These are phyloP conservation scores for Rhododendron griersonianum DNA, from an alignment of 148 eudicot genomes.

Conservation along the genomic window DNA sequence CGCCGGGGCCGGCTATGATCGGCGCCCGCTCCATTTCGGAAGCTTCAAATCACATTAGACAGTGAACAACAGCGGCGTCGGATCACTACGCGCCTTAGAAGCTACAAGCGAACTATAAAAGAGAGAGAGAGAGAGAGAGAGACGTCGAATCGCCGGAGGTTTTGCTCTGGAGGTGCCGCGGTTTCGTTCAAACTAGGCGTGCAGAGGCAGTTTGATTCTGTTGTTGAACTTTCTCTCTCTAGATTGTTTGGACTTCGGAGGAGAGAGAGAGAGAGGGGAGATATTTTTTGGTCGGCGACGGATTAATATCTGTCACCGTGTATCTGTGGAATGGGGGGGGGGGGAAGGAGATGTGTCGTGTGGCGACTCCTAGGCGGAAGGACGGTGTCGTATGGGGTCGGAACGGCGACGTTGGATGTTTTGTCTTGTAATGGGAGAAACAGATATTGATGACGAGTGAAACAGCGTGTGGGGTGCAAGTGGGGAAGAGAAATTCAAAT, in stretches of 20 bases:
- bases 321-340: not conserved
- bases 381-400: not conserved
- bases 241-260: not conserved
- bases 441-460: not conserved
- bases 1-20: slow-evolving; percentile 17
- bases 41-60: slow-evolving; percentile 4
- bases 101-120: no score
- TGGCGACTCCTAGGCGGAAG: not conserved
- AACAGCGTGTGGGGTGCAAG: not conserved
- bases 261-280: slow-evolving; percentile 8
- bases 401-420: not conserved
- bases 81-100: no score
- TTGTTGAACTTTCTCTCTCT: not conserved
- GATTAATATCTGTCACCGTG: not conserved
- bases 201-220: not conserved
- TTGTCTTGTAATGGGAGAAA: not conserved
- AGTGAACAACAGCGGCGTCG: not conserved
- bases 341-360: not conserved
- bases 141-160: not conserved
- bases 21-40: slow-evolving; percentile 30
- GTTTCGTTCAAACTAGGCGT: not conserved
- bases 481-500: not conserved
- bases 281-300: not conserved
- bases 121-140: not conserved
- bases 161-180: not conserved